Percentiles rank a stretch among this genome's conserved stretches.
Conservation (phyloP, 306 rosid genomes). For the Trifolium subterraneum region DNA sequence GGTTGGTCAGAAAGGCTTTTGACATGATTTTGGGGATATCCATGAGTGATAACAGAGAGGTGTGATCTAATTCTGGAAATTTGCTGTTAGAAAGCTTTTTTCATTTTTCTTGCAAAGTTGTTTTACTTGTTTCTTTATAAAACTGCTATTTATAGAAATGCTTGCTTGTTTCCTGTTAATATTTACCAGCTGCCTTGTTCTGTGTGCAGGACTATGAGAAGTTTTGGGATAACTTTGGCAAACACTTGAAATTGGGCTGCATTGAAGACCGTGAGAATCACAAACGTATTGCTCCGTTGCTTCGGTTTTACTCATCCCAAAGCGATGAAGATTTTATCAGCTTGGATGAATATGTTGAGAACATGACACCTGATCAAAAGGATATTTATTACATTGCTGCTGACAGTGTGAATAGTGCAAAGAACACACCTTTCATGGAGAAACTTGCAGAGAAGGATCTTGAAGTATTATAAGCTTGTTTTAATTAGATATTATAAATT, state of each 20-base stretch:
- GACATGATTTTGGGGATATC: conserved; percentile 98
- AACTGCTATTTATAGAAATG: conserved; percentile 18
- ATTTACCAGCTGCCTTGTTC: conserved; percentile 21
- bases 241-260: conserved; percentile 91
- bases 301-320: conserved; percentile 91
- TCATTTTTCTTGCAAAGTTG: neutral
- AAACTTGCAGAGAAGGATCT: conserved; percentile 76
- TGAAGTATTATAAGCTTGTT: conserved; percentile 65
- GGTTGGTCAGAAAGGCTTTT: conserved; percentile 91
- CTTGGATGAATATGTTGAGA: conserved; percentile 95
- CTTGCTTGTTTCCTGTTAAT: conserved; percentile 22
- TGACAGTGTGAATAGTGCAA: conserved; percentile 93
- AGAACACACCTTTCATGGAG: conserved; percentile 94
- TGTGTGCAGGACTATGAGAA: conserved; percentile 84
- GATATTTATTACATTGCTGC: conserved; percentile 89
- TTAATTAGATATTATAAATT: neutral
- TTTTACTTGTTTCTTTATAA: neutral
- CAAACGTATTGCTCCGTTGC: conserved; percentile 95
- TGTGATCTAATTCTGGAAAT: conserved; percentile 46
- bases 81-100: neutral
- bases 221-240: conserved; percentile 96
- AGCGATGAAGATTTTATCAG: conserved; percentile 83
- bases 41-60: conserved; percentile 86
- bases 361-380: conserved; percentile 96
- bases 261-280: conserved; percentile 98